Conservation (phyloP, 2,329 filamentous ascomycete species). For the Acarospora socialis region DNA sequence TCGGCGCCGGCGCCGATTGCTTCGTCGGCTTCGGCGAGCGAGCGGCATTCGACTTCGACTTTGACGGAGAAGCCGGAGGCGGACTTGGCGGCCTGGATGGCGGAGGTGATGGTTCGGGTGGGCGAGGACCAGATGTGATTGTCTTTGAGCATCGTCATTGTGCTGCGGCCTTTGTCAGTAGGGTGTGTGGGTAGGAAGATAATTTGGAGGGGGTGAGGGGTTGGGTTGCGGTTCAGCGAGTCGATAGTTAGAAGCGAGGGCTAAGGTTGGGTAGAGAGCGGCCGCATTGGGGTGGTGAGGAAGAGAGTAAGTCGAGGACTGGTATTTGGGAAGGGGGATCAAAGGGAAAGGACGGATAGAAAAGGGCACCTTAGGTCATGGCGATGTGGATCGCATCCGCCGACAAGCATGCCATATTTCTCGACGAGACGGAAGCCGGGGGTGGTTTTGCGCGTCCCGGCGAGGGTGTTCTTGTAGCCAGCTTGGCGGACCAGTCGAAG, state of each 20-base stretch:
- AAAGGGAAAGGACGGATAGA: no score
- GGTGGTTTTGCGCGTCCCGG: conserved; percentile 92
- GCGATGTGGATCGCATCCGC: conserved; percentile 80
- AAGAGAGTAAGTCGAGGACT: no score
- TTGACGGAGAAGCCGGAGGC: conserved; percentile 84
- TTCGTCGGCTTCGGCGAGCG: conserved; percentile 74
- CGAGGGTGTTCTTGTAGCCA: conserved; percentile 72
- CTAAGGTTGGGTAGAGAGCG: no score
- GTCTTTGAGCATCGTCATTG: conserved; percentile 99
- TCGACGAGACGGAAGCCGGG: conserved; percentile 90
- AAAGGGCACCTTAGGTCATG: no score
- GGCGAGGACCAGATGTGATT: conserved; percentile 92
- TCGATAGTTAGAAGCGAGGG: no score
- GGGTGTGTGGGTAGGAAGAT: no score
- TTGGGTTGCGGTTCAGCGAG: no score
- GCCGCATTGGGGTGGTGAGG: no score
- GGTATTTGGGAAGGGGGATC: no score
- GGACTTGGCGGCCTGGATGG: conserved; percentile 68
- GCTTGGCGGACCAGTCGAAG: conserved; percentile 39
- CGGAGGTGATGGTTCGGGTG: conserved; percentile 60
- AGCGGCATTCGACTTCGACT: conserved; percentile 91
- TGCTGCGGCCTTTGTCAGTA: no score
- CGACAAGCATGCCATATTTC: conserved; percentile 95
- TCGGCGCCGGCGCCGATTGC: conserved; percentile 85
- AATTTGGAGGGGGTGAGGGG: no score